Evolutionary conservation across 805 yeast genomes (phyloP).

Genomic region (Starmerella etchellsii): DNA sequence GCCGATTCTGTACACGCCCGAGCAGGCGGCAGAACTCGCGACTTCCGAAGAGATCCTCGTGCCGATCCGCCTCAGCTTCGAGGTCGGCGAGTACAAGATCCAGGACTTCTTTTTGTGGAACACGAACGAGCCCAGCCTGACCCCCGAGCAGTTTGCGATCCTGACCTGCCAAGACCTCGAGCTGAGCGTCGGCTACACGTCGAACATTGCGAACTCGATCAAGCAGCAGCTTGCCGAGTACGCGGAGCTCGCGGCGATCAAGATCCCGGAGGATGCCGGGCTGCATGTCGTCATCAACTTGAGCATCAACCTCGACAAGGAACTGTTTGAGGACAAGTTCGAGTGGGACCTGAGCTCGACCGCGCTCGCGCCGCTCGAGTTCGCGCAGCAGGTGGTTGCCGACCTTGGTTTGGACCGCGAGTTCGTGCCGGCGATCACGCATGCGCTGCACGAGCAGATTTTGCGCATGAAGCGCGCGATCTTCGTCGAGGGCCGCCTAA

Average conservation of each 20-base stretch:
- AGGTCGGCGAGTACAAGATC: constrained; percentile 40
- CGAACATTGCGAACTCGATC: constrained; percentile 60
- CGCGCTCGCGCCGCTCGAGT: constrained; percentile 61
- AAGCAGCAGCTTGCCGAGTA: constrained; percentile 71
- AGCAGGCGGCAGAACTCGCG: constrained; percentile 29
- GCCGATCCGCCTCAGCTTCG: constrained; percentile 56
- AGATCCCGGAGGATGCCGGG: constrained; percentile 52
- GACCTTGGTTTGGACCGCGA: constrained; percentile 79
- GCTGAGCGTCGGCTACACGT: constrained; percentile 45
- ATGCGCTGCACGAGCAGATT: constrained; percentile 69
- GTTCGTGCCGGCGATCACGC: constrained; percentile 80
- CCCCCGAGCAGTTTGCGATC: constrained; percentile 64
- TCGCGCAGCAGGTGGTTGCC: constrained; percentile 67
- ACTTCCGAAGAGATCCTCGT: constrained; percentile 37
- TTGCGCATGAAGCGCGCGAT: constrained; percentile 61
- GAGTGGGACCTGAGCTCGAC: constrained; percentile 68
- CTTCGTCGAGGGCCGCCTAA: constrained; percentile 52
- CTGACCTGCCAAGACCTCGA: constrained; percentile 76
- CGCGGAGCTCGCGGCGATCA: constrained; percentile 47
- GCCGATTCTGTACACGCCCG: constrained; percentile 28
- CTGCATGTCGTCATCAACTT: constrained; percentile 69
- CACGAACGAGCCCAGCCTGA: constrained; percentile 45
- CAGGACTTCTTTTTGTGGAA: constrained; percentile 69
- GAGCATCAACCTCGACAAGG: constrained; percentile 70
- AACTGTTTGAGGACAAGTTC: constrained; percentile 77